These are phyloP conservation scores for Pilatotrama ljubarskyi DNA, from an alignment of 768 basidiomycete genomes.

Conservation along the genomic window DNA sequence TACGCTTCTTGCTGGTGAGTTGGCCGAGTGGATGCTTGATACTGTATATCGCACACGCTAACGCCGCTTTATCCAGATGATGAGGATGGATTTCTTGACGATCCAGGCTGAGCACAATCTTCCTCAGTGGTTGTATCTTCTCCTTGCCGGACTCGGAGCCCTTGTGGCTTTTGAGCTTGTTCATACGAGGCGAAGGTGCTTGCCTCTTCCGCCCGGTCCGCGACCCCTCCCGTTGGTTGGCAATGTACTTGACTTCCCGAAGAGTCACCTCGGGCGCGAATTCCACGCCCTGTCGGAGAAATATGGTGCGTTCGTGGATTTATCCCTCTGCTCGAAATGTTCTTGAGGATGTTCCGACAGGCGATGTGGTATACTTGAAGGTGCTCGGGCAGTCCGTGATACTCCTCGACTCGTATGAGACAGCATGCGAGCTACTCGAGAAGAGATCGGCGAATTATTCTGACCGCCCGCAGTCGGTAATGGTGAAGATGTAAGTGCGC, in stretches of 20 bases:
- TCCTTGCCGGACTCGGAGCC: background rate
- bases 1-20: too few relatives aligned
- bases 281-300: constrained; percentile 14
- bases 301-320: constrained; percentile 24
- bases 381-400: constrained; percentile 67
- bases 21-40: too few relatives aligned
- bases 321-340: too few relatives aligned
- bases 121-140: background rate
- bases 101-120: background rate
- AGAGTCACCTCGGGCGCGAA: constrained; percentile 6
- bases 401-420: constrained; percentile 63
- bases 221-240: constrained; percentile 26
- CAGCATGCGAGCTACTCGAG: constrained; percentile 64
- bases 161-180: background rate
- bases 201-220: constrained; percentile 26
- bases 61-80: too few relatives aligned
- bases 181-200: background rate
- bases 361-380: constrained; percentile 64
- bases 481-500: constrained; percentile 65
- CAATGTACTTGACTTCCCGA: constrained; percentile 25
- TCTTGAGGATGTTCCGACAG: constrained; percentile 33
- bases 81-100: too few relatives aligned
- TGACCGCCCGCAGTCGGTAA: constrained; percentile 67
- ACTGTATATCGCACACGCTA: too few relatives aligned
- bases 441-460: constrained; percentile 72